Percentiles rank a stretch among this genome's conserved stretches.
These are phyloP conservation scores for Colletotrichum shisoi DNA, from an alignment of 2,329 filamentous ascomycete genomes.

Conservation along the genomic window DNA sequence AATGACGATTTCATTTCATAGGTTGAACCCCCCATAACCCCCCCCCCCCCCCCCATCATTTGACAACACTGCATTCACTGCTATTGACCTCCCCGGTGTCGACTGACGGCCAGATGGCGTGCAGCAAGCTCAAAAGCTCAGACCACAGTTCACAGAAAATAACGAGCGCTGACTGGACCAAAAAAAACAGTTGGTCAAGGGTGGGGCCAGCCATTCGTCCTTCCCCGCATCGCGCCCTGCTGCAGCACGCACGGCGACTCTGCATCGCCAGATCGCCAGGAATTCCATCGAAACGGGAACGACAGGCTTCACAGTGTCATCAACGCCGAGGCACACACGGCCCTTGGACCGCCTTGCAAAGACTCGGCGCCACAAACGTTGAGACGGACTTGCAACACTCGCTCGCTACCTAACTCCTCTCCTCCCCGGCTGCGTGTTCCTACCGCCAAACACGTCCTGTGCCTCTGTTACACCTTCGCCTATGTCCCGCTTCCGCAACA, in stretches of 20 bases:
- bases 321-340: neutral
- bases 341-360: neutral
- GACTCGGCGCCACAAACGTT: conserved; percentile 15
- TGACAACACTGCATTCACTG: neutral
- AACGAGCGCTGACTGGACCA: conserved; percentile 14
- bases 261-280: conserved; percentile 19
- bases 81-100: too few species aligned
- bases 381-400: conserved; percentile 34
- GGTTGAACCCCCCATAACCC: neutral
- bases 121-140: conserved; percentile 28
- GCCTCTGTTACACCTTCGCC: conserved; percentile 22
- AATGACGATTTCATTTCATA: too few species aligned
- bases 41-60: neutral
- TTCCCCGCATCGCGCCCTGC: conserved; percentile 34
- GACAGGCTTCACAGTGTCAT: conserved; percentile 16
- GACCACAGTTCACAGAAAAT: conserved; percentile 15
- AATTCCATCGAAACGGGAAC: conserved; percentile 13
- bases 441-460: conserved; percentile 15
- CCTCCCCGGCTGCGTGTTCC: neutral
- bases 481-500: neutral
- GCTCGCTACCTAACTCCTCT: too few species aligned
- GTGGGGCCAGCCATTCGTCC: conserved; percentile 25
- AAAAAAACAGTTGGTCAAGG: neutral
- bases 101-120: conserved; percentile 26
- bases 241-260: conserved; percentile 21